Conservation (phyloP, 1,284 basidiomycete genomes). For the Fomitopsis palustris region DNA sequence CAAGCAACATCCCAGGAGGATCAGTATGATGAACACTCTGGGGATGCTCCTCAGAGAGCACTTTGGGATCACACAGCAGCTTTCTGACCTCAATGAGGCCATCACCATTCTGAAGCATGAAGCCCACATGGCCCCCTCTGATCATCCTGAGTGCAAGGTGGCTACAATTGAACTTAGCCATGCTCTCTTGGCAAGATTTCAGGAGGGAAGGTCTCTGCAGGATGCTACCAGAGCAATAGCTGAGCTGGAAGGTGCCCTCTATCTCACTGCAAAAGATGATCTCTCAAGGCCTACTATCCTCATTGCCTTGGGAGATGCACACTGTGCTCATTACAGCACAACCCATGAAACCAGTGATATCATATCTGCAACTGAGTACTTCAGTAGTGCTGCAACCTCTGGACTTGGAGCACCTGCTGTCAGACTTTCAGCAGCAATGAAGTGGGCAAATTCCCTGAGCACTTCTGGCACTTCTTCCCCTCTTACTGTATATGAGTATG, state of each 20-base stretch:
- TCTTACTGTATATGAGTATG: not conserved
- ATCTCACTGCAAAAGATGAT: not conserved
- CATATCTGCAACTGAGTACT: not conserved
- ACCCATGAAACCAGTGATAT: not conserved
- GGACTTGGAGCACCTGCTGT: not conserved
- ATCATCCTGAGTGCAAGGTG: not conserved
- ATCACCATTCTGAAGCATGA: not conserved
- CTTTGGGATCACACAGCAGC: not conserved
- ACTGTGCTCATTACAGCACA: not conserved
- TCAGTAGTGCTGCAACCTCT: not conserved
- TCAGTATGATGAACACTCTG: not conserved
- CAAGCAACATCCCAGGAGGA: not conserved
- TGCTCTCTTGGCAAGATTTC: not conserved
- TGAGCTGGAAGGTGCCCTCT: not conserved
- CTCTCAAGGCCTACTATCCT: not conserved
- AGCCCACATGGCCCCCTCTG: not conserved
- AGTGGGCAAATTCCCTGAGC: not conserved
- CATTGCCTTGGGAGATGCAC: not conserved
- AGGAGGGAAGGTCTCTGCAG: not conserved
- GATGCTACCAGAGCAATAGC: not conserved
- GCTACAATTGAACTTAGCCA: not conserved
- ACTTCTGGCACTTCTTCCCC: not conserved
- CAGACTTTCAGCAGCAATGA: not conserved
- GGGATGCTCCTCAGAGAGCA: not conserved
- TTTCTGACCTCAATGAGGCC: not conserved